Conservation (phyloP, 1,284 basidiomycete species). For the Tremellales sp. region DNA sequence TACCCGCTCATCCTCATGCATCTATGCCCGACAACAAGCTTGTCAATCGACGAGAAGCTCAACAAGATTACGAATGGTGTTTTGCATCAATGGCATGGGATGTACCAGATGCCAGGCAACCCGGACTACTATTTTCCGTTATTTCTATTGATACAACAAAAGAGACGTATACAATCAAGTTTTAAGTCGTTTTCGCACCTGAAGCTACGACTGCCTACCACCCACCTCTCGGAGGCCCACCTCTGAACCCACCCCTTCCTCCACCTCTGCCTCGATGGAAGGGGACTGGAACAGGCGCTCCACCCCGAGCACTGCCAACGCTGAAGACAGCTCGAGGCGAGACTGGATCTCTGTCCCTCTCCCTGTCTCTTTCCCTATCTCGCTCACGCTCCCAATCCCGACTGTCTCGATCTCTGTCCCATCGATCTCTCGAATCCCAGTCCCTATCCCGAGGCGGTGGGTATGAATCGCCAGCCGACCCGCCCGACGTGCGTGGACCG, state of each 20-base stretch:
- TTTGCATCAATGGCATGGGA: too few species aligned
- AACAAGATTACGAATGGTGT: too few species aligned
- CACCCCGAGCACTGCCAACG: slow-evolving; percentile 6
- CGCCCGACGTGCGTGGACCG: slow-evolving; percentile 9
- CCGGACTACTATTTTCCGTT: too few species aligned
- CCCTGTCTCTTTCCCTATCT: background rate
- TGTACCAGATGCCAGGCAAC: too few species aligned
- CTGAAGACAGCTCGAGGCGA: background rate
- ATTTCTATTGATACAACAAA: too few species aligned
- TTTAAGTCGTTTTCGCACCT: too few species aligned
- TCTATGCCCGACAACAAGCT: too few species aligned
- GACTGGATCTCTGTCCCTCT: background rate
- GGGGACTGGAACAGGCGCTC: slow-evolving; percentile 1
- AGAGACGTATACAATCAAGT: too few species aligned
- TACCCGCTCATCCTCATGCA: background rate
- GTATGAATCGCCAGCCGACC: background rate
- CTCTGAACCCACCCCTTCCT: slow-evolving; percentile 10
- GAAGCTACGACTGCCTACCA: too few species aligned
- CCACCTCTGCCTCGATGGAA: slow-evolving; percentile 13
- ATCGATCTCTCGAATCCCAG: background rate
- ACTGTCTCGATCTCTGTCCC: background rate
- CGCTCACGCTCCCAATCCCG: slow-evolving; percentile 2
- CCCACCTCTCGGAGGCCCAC: slow-evolving; percentile 8
- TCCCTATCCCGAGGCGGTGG: background rate
- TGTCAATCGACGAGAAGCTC: too few species aligned